Evolutionary conservation across 129 eudicot species (phyloP).

Genomic region (Escallonia rubra): DNA sequence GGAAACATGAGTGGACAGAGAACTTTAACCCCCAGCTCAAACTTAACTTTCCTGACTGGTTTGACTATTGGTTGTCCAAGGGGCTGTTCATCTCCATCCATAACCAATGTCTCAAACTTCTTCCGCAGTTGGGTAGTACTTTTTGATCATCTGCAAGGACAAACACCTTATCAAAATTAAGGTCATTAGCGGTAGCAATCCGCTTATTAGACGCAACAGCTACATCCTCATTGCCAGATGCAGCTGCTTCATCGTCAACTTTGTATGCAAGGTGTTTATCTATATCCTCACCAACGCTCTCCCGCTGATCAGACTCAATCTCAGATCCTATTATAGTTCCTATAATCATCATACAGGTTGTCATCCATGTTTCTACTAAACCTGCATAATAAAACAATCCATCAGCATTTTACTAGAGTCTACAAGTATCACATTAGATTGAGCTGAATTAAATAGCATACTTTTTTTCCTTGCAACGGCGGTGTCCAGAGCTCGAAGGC

Average conservation of each 20-base stretch:
- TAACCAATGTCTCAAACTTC: conserved; percentile 94
- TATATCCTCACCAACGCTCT: conserved; percentile 73
- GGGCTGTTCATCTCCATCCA: conserved; percentile 96
- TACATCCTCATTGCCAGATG: conserved; percentile 66
- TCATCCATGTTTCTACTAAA: conserved; percentile 62
- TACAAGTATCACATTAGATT: too few species aligned
- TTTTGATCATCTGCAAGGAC: conserved; percentile 94
- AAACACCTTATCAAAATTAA: conserved; percentile 84
- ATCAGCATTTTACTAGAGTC: too few species aligned
- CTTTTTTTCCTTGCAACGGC: too few species aligned
- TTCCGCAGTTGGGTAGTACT: conserved; percentile 95
- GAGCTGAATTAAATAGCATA: too few species aligned
- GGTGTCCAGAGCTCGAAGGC: too few species aligned
- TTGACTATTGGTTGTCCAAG: conserved; percentile 80
- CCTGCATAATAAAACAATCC: conserved; percentile 6
- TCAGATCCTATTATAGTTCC: conserved; percentile 95
- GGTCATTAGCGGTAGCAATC: conserved; percentile 55
- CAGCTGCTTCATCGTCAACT: conserved; percentile 36
- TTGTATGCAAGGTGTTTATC: conserved; percentile 57
- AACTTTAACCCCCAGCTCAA: conserved; percentile 84
- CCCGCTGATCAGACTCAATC: conserved; percentile 89
- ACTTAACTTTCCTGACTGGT: conserved; percentile 79
- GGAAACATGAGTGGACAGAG: conserved; percentile 75
- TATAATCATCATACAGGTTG: conserved; percentile 91
- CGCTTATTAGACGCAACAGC: conserved; percentile 69